Evolutionary conservation across 1,284 basidiomycete species (phyloP).

Genomic region (Microstroma glucosiphilum): DNA sequence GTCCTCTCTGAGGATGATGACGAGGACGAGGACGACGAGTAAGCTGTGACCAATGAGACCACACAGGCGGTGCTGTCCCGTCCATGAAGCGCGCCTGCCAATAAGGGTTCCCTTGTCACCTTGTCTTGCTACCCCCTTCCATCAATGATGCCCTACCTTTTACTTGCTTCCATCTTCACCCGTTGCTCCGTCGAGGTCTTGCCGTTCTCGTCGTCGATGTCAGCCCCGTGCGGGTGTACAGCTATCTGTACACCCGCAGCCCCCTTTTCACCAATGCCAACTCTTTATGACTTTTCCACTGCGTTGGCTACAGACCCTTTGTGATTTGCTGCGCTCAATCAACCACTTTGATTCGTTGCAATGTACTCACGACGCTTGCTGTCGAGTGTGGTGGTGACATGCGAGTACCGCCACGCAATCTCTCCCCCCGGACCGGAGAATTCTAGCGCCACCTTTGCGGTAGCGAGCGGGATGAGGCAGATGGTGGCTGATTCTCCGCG

Average conservation of each 20-base stretch:
- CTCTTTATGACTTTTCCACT: background rate
- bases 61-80: background rate
- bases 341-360: no score
- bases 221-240: background rate
- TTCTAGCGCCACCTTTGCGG: no score
- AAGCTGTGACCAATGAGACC: background rate
- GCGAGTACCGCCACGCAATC: no score
- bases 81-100: background rate
- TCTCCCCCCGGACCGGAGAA: no score
- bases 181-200: background rate
- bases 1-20: constrained; percentile 5
- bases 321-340: background rate
- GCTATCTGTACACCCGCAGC: background rate
- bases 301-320: background rate
- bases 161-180: background rate
- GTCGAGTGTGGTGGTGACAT: no score
- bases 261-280: background rate
- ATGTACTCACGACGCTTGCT: no score
- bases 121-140: background rate
- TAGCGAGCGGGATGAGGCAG: no score
- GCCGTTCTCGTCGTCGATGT: background rate
- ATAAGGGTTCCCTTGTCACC: background rate
- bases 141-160: background rate
- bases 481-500: no score
- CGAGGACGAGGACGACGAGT: constrained; percentile 1